Evolutionary conservation across 305 asterid species (phyloP), one percentile per base, ranked within the genome.

Genomic region (Fraxinus ornus): DNA sequence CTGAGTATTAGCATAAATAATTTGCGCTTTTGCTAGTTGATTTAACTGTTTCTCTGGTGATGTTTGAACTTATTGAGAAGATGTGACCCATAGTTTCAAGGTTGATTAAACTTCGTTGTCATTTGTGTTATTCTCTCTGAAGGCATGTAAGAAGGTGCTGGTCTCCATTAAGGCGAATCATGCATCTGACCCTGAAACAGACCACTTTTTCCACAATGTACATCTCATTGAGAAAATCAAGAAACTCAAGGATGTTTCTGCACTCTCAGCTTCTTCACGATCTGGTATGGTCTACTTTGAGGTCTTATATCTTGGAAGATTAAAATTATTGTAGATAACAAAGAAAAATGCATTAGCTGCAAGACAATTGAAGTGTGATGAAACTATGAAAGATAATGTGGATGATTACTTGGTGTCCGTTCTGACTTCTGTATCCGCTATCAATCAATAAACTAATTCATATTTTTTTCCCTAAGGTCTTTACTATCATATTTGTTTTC

Each of bases 71-170:
- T 41, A 44, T 74, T 55, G 24, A 35, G 77, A 80, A 41, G 32
- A 28, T 68, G 72, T 79, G 13, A 10, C 78, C 17, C 32, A 44
- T 47, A 37, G 76, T 62, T 52, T 13, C 36, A 68, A 62, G 19
- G 78, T 60, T 75, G 75, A 76, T 33, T 78, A 28, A 76, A 75
- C 36, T 72, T 81, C 57, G 76, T n/a, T 76, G 30, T 47, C 78
- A 41, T 83, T 39, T 83, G 74, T 39, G 76, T 75, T 82, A 80
- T 7, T 49, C 57, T 78, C 49, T 30, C 22, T 75, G 77, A 83
- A 95, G 98, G 95, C 95, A 83, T 95, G 95, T 83, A 94, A 92
- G 78, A 95, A 89, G 83, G 97, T 95, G 24, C 88, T 86, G 36
- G 62, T 75, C 76, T 85, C 88, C 89, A 71, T 81, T 78, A 84